These are phyloP conservation scores for Ampelomyces quisqualis DNA, from an alignment of 2,329 filamentous ascomycete genomes.

Conservation along the genomic window DNA sequence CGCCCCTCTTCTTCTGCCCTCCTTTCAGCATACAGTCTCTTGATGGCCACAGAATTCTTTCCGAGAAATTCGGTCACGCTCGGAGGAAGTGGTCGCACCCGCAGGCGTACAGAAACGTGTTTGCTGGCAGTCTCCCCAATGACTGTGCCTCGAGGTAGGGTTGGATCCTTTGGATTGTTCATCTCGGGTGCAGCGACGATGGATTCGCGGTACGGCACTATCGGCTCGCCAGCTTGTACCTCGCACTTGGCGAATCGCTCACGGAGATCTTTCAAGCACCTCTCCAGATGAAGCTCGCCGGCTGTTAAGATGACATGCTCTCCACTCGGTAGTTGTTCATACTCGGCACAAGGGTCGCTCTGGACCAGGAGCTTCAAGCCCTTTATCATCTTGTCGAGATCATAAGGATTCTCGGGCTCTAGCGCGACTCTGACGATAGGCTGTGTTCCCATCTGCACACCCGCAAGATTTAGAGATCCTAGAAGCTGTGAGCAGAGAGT, in stretches of 20 bases:
- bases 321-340: constrained; percentile 87
- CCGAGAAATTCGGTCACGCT: constrained; percentile 81
- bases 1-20: constrained; percentile 52
- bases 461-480: constrained; percentile 86
- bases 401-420: constrained; percentile 87
- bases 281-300: constrained; percentile 89
- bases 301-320: constrained; percentile 95
- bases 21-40: constrained; percentile 72
- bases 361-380: constrained; percentile 86
- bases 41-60: constrained; percentile 78
- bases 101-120: constrained; percentile 74
- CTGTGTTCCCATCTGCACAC: constrained; percentile 75
- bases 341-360: constrained; percentile 93
- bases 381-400: constrained; percentile 91
- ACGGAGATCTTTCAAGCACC: constrained; percentile 87
- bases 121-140: constrained; percentile 78
- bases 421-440: constrained; percentile 94
- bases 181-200: constrained; percentile 88
- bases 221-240: constrained; percentile 88
- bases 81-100: constrained; percentile 74
- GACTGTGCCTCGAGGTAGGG: constrained; percentile 80
- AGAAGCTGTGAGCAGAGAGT: constrained; percentile 86
- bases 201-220: constrained; percentile 93
- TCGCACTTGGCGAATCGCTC: constrained; percentile 93
- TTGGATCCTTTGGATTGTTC: constrained; percentile 81